Evolutionary conservation across 2,329 filamentous ascomycete species (phyloP).

Genomic region (Ascosphaera acerosa): DNA sequence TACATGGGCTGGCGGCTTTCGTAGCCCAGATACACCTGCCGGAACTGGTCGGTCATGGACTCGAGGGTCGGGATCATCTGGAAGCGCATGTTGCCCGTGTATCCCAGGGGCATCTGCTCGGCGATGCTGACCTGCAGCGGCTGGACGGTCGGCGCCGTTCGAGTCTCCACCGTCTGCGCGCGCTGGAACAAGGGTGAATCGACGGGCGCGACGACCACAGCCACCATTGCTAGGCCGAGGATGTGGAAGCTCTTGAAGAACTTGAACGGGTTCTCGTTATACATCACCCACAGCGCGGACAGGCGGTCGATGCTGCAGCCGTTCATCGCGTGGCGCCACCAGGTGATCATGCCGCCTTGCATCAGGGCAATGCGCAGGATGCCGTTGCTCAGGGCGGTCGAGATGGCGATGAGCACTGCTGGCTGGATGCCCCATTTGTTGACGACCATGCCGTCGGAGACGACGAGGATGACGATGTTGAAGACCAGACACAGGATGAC

Average conservation of each 20-base stretch:
- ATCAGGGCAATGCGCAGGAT: neutral
- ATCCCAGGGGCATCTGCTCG: neutral
- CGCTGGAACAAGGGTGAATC: neutral
- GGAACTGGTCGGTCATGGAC: neutral
- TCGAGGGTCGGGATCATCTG: neutral
- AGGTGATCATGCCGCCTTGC: neutral
- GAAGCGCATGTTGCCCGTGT: neutral
- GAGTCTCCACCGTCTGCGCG: neutral
- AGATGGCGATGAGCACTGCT: neutral
- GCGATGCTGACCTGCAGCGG: neutral
- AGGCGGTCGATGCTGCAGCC: neutral
- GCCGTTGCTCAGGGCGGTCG: neutral
- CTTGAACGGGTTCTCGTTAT: neutral
- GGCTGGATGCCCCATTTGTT: neutral
- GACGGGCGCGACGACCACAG: neutral
- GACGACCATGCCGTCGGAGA: neutral
- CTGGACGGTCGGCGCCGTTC: neutral
- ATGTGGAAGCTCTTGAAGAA: neutral
- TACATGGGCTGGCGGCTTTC: neutral
- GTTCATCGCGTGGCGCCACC: neutral
- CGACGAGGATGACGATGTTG: neutral
- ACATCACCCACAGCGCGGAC: neutral
- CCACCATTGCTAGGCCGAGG: neutral
- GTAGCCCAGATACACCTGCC: neutral
- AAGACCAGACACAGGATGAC: neutral